Evolutionary conservation across 257 asterid species (phyloP).

Genomic region (Scutellaria barbata): DNA sequence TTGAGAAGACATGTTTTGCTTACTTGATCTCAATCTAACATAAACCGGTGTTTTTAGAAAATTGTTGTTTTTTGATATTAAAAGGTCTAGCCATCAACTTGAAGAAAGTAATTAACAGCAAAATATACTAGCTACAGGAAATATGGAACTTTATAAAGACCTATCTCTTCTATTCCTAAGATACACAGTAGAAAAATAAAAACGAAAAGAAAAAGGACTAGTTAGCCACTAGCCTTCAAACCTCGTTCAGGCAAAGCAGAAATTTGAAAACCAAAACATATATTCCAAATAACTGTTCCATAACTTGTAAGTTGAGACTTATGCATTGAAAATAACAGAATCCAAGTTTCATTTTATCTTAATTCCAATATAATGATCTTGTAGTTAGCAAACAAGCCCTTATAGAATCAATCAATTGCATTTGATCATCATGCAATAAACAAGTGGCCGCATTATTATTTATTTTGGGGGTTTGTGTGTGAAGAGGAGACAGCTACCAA

Average conservation of each 20-base stretch:
- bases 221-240: not conserved
- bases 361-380: not conserved
- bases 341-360: not conserved
- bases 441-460: not conserved
- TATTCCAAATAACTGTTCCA: not conserved
- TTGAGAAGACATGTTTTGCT: not conserved
- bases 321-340: not conserved
- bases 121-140: not conserved
- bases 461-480: not conserved
- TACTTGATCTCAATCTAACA: not conserved
- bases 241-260: not conserved
- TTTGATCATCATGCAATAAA: slow-evolving; percentile 5
- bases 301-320: slow-evolving; percentile 1
- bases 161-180: too few species aligned
- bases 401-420: slow-evolving; percentile 14
- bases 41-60: not conserved
- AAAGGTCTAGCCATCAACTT: not conserved
- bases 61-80: not conserved
- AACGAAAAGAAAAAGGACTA: too few species aligned
- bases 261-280: not conserved
- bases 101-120: not conserved
- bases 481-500: not conserved
- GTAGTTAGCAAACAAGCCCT: not conserved
- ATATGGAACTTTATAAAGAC: not conserved
- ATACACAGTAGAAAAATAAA: too few species aligned